Conservation (phyloP, 2,329 filamentous ascomycete species). For the Fusarium transvaalense region DNA sequence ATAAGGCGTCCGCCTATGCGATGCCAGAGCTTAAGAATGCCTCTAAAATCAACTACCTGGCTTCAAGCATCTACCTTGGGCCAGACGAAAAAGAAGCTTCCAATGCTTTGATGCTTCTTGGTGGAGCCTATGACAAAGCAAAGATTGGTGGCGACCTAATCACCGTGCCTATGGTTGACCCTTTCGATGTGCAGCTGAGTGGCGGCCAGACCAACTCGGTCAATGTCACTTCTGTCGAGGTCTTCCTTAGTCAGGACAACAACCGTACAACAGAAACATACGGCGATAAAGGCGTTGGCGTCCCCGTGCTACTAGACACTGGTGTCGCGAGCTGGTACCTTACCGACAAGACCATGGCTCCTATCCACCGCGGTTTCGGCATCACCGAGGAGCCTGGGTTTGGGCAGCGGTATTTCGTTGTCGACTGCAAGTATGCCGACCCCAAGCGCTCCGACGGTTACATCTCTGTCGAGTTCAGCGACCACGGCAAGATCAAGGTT, state of each 20-base stretch:
- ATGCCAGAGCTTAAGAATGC: constrained; percentile 6
- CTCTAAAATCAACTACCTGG: constrained; percentile 7
- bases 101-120: constrained; percentile 9
- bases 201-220: not conserved
- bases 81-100: not conserved
- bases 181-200: fast-evolving
- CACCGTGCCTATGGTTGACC: constrained; percentile 1
- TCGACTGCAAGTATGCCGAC: constrained; percentile 9
- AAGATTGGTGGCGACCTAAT: constrained; percentile 9
- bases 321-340: not conserved
- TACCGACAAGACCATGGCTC: not conserved
- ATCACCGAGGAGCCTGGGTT: not conserved
- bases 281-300: not conserved
- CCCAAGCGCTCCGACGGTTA: not conserved
- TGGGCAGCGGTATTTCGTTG: not conserved
- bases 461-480: not conserved
- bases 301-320: not conserved
- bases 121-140: not conserved
- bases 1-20: not conserved
- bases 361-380: not conserved
- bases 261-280: not conserved
- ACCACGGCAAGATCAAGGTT: constrained; percentile 6
- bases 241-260: not conserved
- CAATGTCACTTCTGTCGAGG: constrained; percentile 5
- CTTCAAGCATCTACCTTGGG: constrained; percentile 1